Evolutionary conservation across 192 early-diverging fungal genomes (phyloP).

Genomic region (Paraglomus brasilianum): DNA sequence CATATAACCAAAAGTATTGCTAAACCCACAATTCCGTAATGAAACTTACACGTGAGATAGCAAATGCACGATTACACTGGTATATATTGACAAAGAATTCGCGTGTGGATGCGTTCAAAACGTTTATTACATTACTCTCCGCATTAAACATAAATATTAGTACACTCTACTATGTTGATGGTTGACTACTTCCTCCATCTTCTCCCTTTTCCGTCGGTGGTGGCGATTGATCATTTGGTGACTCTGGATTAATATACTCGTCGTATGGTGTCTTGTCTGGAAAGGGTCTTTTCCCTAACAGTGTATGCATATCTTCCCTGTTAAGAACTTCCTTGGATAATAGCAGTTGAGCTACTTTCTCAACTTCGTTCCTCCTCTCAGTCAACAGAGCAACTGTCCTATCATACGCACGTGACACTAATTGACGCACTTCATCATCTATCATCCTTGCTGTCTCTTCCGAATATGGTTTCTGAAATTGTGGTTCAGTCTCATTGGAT

Average conservation of each 20-base stretch:
- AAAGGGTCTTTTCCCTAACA: constrained; percentile 86
- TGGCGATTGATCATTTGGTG: not conserved
- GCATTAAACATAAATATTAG: too few relatives aligned
- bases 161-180: too few relatives aligned
- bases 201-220: too few relatives aligned
- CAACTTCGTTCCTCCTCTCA: constrained; percentile 81
- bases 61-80: too few relatives aligned
- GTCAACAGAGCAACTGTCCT: constrained; percentile 81
- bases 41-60: too few relatives aligned
- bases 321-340: constrained; percentile 97
- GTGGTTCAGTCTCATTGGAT: constrained; percentile 62
- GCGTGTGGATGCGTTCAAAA: too few relatives aligned
- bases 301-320: constrained; percentile 90
- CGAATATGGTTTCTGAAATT: constrained; percentile 94
- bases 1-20: too few relatives aligned
- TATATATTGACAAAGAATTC: too few relatives aligned
- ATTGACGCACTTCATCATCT: constrained; percentile 88
- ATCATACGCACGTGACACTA: constrained; percentile 79
- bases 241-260: constrained; percentile 52
- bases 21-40: too few relatives aligned
- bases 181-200: too few relatives aligned
- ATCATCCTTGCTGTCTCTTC: constrained; percentile 93
- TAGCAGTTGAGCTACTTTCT: constrained; percentile 88
- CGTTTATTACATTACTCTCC: too few relatives aligned
- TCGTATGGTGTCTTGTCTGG: constrained; percentile 70